Conservation (phyloP, 2,329 filamentous ascomycete genomes). For the Mollisiaceae sp. region DNA sequence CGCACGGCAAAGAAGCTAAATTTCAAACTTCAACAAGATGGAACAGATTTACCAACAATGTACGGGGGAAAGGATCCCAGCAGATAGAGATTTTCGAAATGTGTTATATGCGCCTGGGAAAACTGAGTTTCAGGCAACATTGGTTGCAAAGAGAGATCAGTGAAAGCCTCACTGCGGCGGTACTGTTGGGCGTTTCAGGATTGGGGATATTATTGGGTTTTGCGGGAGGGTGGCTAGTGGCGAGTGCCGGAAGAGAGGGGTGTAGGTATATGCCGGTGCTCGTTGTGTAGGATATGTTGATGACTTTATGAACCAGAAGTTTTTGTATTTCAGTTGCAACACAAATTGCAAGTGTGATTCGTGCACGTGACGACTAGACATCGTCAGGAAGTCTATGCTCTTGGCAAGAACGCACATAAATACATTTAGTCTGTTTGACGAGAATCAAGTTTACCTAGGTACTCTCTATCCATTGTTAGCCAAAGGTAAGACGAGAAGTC, state of each 20-base stretch:
- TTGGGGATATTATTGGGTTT: constrained; percentile 6
- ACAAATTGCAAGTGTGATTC: not conserved
- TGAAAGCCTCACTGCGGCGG: constrained; percentile 17
- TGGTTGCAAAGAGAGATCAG: constrained; percentile 26
- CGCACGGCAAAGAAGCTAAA: not conserved
- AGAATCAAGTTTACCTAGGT: too few relatives aligned
- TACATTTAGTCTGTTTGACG: not conserved
- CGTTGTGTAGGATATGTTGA: constrained; percentile 3
- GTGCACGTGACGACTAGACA: not conserved
- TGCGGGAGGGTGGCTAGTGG: not conserved
- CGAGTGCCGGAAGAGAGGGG: not conserved
- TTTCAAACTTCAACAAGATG: not conserved
- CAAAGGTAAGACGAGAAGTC: not conserved
- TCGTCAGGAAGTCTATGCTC: too few relatives aligned
- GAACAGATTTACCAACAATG: not conserved
- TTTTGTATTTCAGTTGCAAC: not conserved
- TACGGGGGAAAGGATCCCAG: constrained; percentile 5
- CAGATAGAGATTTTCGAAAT: constrained; percentile 22
- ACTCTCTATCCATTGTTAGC: too few relatives aligned
- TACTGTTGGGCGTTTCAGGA: constrained; percentile 11
- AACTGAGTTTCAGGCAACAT: constrained; percentile 18
- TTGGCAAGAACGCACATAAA: too few relatives aligned
- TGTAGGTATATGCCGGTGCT: not conserved
- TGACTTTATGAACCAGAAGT: not conserved
- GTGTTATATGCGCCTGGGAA: constrained; percentile 23